Conservation (phyloP, 805 yeast genomes). For the Metschnikowia orientalis region DNA sequence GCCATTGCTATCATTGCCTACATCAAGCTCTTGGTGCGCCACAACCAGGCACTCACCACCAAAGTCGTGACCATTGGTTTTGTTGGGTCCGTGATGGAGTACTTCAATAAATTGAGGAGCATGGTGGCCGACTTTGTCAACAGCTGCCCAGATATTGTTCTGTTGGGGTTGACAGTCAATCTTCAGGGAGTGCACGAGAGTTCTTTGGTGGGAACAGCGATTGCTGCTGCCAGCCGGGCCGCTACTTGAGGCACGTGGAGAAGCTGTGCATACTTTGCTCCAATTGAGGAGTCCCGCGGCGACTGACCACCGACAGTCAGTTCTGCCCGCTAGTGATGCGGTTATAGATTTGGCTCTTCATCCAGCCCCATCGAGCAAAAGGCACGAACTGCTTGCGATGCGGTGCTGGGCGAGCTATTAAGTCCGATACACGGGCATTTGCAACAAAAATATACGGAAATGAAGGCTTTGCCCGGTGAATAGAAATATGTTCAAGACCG, state of each 20-base stretch:
- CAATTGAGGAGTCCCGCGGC: too few species aligned
- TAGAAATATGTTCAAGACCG: too few species aligned
- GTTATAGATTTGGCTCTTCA: too few species aligned
- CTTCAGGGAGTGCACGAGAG: constrained; percentile 42
- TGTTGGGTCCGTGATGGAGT: constrained; percentile 49
- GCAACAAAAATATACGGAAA: too few species aligned
- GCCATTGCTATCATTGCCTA: constrained; percentile 40
- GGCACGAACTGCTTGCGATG: too few species aligned
- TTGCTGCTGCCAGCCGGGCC: constrained; percentile 40
- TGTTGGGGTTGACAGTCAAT: constrained; percentile 30
- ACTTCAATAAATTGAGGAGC: constrained; percentile 37
- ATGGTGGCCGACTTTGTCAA: constrained; percentile 22
- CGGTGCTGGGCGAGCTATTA: too few species aligned
- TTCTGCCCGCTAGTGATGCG: too few species aligned
- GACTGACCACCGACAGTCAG: too few species aligned
- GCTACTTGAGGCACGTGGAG: background rate
- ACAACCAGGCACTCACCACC: constrained; percentile 17
- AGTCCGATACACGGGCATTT: too few species aligned
- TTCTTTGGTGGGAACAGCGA: constrained; percentile 51
- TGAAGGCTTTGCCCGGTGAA: too few species aligned
- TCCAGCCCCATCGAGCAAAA: too few species aligned
- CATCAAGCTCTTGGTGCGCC: constrained; percentile 24
- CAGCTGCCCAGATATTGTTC: constrained; percentile 21
- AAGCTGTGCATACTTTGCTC: too few species aligned
- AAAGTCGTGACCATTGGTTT: constrained; percentile 38